phyloP scores from a whole-genome alignment of 2,329 filamentous ascomycete species.

The Trichoderma atrobrunneum region DNA sequence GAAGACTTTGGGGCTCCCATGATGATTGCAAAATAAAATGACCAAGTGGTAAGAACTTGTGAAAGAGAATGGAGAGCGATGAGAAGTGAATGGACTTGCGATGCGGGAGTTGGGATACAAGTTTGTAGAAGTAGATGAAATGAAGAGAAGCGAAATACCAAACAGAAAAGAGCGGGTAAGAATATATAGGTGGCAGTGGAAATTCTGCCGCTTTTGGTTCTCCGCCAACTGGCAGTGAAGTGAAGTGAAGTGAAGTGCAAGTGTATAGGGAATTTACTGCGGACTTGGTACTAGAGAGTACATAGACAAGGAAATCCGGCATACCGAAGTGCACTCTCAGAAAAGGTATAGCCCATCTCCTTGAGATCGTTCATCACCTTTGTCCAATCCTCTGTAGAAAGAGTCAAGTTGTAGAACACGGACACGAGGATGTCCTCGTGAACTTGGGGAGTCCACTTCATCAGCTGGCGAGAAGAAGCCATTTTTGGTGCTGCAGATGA shows the following conservation, averaged over 20 bases:
- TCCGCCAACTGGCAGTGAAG: background rate
- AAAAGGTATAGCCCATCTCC: conserved; percentile 40
- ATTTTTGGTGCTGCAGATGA: background rate
- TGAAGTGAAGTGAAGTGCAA: background rate
- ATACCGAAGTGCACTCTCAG: conserved; percentile 42
- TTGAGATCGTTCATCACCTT: conserved; percentile 39
- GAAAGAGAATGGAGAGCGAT: background rate
- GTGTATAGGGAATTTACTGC: conserved; percentile 9
- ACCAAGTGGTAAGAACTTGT: background rate
- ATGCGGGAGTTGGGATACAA: conserved; percentile 8
- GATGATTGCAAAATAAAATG: background rate
- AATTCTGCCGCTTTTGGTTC: background rate
- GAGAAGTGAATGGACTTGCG: background rate
- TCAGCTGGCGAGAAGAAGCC: conserved; percentile 28
- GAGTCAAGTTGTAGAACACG: conserved; percentile 38
- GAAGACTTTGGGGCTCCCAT: conserved; percentile 13
- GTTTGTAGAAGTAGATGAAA: background rate
- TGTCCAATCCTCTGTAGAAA: conserved; percentile 32
- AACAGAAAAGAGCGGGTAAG: background rate
- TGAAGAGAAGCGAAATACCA: background rate
- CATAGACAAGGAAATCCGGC: conserved; percentile 10
- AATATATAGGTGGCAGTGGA: background rate
- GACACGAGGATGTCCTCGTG: conserved; percentile 46
- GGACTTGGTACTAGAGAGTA: background rate
- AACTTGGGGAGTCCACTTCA: conserved; percentile 41